phyloP scores from a whole-genome alignment of 2,329 filamentous ascomycete genomes.

The Berkeleyomyces rouxiae region DNA sequence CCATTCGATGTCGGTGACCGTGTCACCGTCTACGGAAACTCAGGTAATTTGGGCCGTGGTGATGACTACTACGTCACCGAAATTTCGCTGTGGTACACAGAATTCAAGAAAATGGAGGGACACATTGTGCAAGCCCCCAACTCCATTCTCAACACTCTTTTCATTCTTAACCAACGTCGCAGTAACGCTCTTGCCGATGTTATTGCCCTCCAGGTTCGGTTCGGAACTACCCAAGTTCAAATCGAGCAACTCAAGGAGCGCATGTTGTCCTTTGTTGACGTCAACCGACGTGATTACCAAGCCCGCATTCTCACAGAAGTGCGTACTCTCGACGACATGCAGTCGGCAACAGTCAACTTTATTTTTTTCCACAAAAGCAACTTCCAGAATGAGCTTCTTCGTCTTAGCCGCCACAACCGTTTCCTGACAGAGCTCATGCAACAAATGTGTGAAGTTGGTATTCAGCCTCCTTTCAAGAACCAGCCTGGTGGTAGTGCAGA shows the following conservation, averaged over 20 bases:
- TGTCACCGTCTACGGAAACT: constrained; percentile 80
- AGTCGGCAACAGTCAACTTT: constrained; percentile 75
- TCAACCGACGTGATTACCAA: constrained; percentile 81
- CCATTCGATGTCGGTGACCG: constrained; percentile 93
- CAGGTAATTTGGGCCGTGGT: constrained; percentile 57
- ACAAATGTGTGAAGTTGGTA: constrained; percentile 66
- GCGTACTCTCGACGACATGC: constrained; percentile 61
- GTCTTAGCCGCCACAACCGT: constrained; percentile 79
- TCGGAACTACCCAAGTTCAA: constrained; percentile 67
- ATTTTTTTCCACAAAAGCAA: constrained; percentile 97
- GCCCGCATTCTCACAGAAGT: constrained; percentile 76
- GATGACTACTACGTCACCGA: constrained; percentile 96
- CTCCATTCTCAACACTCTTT: constrained; percentile 78
- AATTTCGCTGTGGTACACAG: constrained; percentile 81
- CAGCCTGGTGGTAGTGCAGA: constrained; percentile 53
- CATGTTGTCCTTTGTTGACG: constrained; percentile 66
- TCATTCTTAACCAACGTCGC: constrained; percentile 87
- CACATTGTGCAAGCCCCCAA: constrained; percentile 94
- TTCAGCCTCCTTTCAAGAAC: constrained; percentile 52
- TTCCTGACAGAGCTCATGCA: constrained; percentile 87
- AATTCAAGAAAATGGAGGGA: constrained; percentile 97
- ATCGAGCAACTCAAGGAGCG: constrained; percentile 68
- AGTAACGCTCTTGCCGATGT: constrained; percentile 79
- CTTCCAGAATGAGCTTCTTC: constrained; percentile 86
- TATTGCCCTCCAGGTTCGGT: constrained; percentile 68